phyloP scores from a whole-genome alignment of 73 alveolate species.

The Paramecium biaurelia region DNA sequence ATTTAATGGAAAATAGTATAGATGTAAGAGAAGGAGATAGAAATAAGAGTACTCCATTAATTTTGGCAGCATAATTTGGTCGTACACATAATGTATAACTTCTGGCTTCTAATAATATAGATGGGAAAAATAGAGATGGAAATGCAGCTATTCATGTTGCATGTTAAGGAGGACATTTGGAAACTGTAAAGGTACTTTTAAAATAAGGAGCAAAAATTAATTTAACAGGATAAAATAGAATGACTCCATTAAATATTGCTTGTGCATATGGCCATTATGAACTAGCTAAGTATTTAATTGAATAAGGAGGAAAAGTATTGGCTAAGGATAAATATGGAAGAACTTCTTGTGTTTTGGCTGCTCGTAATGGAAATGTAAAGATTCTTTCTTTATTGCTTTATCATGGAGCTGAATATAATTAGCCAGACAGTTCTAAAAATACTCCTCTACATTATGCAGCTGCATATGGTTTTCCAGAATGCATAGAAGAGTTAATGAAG shows the following conservation, averaged over 20 bases:
- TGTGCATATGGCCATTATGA: constrained; percentile 90
- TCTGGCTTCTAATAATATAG: constrained; percentile 62
- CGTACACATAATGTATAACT: constrained; percentile 80
- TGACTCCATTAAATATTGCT: constrained; percentile 96
- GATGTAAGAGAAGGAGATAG: constrained; percentile 85
- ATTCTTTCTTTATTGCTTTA: constrained; percentile 80
- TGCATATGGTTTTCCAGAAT: constrained; percentile 92
- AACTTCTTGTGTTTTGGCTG: constrained; percentile 92
- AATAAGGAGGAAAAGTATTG: constrained; percentile 83
- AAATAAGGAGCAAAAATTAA: constrained; percentile 83
- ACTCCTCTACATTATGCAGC: constrained; percentile 98
- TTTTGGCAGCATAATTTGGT: constrained; percentile 88
- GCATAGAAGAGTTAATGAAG: constrained; percentile 78
- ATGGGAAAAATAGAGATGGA: constrained; percentile 79
- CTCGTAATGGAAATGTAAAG: constrained; percentile 92
- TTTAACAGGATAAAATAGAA: constrained; percentile 79
- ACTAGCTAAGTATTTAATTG: constrained; percentile 73
- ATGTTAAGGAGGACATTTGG: constrained; percentile 83
- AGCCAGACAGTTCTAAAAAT: constrained; percentile 90
- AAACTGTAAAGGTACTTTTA: constrained; percentile 79
- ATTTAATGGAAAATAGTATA: constrained; percentile 86
- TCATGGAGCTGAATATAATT: constrained; percentile 91
- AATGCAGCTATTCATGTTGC: constrained; percentile 95
- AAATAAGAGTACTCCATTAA: constrained; percentile 85
- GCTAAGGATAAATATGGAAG: constrained; percentile 93